phyloP scores from a whole-genome alignment of 2,329 filamentous ascomycete genomes.

The Aspergillus sp. region DNA sequence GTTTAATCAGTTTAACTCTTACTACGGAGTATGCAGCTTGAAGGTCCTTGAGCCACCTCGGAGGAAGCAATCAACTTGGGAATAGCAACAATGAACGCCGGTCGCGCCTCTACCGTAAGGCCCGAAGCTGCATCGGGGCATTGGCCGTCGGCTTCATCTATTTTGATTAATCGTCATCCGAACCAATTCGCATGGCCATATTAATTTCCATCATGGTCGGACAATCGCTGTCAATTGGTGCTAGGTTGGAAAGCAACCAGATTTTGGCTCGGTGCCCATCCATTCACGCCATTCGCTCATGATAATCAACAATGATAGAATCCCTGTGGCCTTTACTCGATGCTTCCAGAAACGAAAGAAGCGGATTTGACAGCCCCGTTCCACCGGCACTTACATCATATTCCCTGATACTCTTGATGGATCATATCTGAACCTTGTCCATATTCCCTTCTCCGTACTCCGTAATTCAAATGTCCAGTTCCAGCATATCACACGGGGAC shows the following conservation, averaged over 20 bases:
- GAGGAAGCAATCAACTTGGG: background rate
- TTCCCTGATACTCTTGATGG: background rate
- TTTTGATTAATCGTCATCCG: background rate
- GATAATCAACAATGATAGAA: too few relatives aligned
- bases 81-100: background rate
- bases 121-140: background rate
- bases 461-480: background rate
- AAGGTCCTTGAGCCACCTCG: background rate
- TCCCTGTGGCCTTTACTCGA: background rate
- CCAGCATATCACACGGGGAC: background rate
- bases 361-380: constrained; percentile 8
- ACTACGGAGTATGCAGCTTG: background rate
- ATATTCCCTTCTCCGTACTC: background rate
- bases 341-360: constrained; percentile 9
- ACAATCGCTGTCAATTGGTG: too few relatives aligned
- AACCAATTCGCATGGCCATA: too few relatives aligned
- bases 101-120: background rate
- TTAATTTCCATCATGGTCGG: too few relatives aligned
- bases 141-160: too few relatives aligned
- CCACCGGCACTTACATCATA: constrained; percentile 12
- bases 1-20: background rate
- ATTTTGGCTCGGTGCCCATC: too few relatives aligned
- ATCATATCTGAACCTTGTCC: background rate
- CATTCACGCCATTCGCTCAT: too few relatives aligned
- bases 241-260: too few relatives aligned